Evolutionary conservation across 148 eudicot genomes (phyloP), one percentile per base, ranked within the genome.

Genomic region (Dysphania ambrosioides): DNA sequence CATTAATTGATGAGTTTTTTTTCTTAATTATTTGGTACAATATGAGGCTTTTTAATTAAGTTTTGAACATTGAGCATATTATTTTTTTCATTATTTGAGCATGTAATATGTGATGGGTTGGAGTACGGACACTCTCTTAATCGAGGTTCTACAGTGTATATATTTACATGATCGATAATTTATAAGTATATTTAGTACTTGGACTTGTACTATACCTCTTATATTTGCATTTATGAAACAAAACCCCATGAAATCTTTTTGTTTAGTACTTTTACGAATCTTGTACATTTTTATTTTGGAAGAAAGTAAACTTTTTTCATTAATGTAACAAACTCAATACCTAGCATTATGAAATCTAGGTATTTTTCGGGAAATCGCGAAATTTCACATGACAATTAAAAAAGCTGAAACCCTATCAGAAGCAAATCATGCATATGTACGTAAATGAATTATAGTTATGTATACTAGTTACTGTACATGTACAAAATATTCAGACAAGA

Each of bases 81-180:
- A n/a, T 16, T 21, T 9, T 21, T 26, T 5, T 15, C n/a, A 36
- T 41, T 13, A 42, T 42, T 68, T 26, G 21, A 42, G 57, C 35
- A 49, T 51, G 57, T 44, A 70, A 69, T 68, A 51, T 69, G n/a
- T 47, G n/a, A 69, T 29, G 73, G 31, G 42, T 57, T 55, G 51
- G 57, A 23, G 74, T 71, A 71, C 64, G 47, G 32, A 71, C 13
- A 71, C 42, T 57, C 32, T 71, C 44, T 13, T n/a, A 56, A 56
- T 71, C 74, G 74, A 71, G 74, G 74, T 71, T 71, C 23, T 56
- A 70, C 61, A 31, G 73, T 70, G 61, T 71, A 55, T 3, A 56
- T 23, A 21, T 71, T 59, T 71, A 71, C 42, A 32, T 71, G 74
- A 71, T 71, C 64, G 35, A 57, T 71, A 71, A 19, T 57, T 31